Evolutionary conservation across 768 basidiomycete species (phyloP).

Genomic region (Tephrocybe sp.): DNA sequence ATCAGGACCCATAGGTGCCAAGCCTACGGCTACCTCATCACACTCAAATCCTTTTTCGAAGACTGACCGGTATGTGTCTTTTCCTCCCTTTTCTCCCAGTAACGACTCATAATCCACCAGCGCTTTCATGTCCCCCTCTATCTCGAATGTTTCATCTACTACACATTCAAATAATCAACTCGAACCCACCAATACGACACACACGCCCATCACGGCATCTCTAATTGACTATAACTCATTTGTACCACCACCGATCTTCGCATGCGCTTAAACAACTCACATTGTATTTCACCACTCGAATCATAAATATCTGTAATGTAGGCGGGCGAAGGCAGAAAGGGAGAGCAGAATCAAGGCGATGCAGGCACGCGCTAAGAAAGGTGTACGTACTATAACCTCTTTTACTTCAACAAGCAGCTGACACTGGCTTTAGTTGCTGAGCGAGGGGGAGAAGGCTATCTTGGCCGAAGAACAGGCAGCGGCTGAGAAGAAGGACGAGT

Average conservation of each 20-base stretch:
- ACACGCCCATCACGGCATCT: slow-evolving; percentile 34
- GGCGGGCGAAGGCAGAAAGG: slow-evolving; percentile 74
- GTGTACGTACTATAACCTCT: slow-evolving; percentile 46
- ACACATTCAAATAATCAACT: slow-evolving; percentile 9
- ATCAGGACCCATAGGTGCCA: slow-evolving; percentile 20
- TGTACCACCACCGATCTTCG: slow-evolving; percentile 68
- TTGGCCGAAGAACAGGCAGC: slow-evolving; percentile 54
- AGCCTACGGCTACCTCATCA: slow-evolving; percentile 14
- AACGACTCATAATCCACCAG: slow-evolving; percentile 71
- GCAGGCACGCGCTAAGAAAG: slow-evolving; percentile 73
- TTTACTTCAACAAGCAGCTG: background rate
- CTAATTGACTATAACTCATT: slow-evolving; percentile 50
- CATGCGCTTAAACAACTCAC: slow-evolving; percentile 50
- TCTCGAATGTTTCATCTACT: slow-evolving; percentile 14
- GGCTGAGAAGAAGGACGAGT: slow-evolving; percentile 48
- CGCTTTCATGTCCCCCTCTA: slow-evolving; percentile 29
- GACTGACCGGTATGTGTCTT: slow-evolving; percentile 64
- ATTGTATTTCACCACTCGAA: slow-evolving; percentile 23
- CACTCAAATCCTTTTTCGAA: slow-evolving; percentile 40
- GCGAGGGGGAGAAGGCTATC: slow-evolving; percentile 62
- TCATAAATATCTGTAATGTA: slow-evolving; percentile 28
- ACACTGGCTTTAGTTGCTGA: slow-evolving; percentile 43
- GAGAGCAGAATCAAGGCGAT: slow-evolving; percentile 71
- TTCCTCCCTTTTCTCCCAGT: slow-evolving; percentile 31
- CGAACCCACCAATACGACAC: slow-evolving; percentile 23